These are phyloP conservation scores for Cystobasidium onofrii DNA, from an alignment of 768 basidiomycete genomes.

Conservation along the genomic window DNA sequence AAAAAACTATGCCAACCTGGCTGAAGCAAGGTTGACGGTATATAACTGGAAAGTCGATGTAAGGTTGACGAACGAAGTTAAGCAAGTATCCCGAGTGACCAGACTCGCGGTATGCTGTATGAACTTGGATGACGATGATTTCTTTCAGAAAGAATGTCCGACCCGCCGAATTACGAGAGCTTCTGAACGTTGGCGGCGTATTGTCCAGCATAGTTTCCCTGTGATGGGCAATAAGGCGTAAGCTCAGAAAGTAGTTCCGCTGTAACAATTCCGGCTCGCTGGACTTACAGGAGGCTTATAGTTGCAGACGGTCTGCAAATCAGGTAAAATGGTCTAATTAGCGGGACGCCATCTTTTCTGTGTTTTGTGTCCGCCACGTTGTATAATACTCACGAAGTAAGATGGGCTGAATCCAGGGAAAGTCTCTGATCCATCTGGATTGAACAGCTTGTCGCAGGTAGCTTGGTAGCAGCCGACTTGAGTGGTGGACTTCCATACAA, in stretches of 20 bases:
- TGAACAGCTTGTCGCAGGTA: conserved; percentile 13
- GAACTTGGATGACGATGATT: too few species aligned
- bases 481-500: conserved; percentile 28
- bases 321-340: background rate
- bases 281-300: conserved; percentile 15
- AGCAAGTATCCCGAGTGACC: background rate
- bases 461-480: conserved; percentile 18
- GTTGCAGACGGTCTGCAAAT: conserved; percentile 30
- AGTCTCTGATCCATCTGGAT: conserved; percentile 1
- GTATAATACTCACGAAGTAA: conserved; percentile 4
- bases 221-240: too few species aligned
- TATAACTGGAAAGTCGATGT: too few species aligned
- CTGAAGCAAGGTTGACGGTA: too few species aligned
- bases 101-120: background rate
- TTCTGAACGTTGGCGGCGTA: conserved; percentile 21
- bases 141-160: too few species aligned
- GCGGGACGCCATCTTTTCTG: too few species aligned
- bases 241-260: background rate
- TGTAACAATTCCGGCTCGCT: background rate
- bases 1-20: too few species aligned
- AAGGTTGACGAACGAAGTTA: too few species aligned
- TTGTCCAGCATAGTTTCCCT: conserved; percentile 19
- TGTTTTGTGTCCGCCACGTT: too few species aligned
- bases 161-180: conserved; percentile 9
- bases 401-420: conserved; percentile 5